A percentile compares a stretch with the other conserved stretches of the same genome.
phyloP scores from a whole-genome alignment of 306 rosid genomes.

The Trichosanthes truncata region DNA sequence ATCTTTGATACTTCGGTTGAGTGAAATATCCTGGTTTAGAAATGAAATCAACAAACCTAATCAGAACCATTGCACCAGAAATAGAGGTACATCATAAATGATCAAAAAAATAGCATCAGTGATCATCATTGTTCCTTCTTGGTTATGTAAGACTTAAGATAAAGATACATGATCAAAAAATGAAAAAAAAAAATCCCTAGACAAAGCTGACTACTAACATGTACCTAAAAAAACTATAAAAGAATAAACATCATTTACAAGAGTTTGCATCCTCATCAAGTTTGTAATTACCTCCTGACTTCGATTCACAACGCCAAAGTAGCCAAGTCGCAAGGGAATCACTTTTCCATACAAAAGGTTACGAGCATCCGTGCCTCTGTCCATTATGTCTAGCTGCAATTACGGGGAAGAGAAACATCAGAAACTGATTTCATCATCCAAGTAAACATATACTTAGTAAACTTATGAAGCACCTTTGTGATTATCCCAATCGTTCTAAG shows the following conservation, averaged over 20 bases:
- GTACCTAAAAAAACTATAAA: no score
- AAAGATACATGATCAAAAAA: background rate
- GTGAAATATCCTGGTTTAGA: slow-evolving; percentile 62
- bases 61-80: slow-evolving; percentile 5
- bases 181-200: background rate
- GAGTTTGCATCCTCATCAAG: background rate
- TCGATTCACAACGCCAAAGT: slow-evolving; percentile 93
- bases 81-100: background rate
- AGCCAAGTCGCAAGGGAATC: slow-evolving; percentile 94
- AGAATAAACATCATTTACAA: background rate
- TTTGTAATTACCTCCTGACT: slow-evolving; percentile 82
- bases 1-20: slow-evolving; percentile 85
- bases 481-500: slow-evolving; percentile 88
- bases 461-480: slow-evolving; percentile 58
- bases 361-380: slow-evolving; percentile 99
- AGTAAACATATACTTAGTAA: background rate
- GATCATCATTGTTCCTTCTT: slow-evolving; percentile 11
- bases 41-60: slow-evolving; percentile 18
- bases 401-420: slow-evolving; percentile 20
- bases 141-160: background rate
- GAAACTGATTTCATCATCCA: background rate
- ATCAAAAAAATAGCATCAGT: background rate
- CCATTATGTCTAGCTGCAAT: slow-evolving; percentile 94
- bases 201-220: background rate
- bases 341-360: slow-evolving; percentile 93